Evolutionary conservation across 306 rosid species (phyloP).

Genomic region (Ochetophila trinervis): DNA sequence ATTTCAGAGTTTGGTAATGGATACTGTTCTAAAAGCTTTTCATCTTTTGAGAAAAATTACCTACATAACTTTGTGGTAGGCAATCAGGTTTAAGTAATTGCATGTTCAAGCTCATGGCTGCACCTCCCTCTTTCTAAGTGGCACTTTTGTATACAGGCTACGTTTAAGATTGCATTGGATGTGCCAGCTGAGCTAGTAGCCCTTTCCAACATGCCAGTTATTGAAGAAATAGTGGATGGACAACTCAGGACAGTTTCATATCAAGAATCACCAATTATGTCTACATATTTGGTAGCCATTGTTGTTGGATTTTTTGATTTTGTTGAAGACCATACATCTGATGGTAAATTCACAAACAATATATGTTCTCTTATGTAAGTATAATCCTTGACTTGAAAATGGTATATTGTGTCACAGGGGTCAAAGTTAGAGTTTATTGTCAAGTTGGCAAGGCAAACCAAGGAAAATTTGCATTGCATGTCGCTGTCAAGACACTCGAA

Average conservation of each 20-base stretch:
- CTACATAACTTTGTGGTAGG: too few species aligned
- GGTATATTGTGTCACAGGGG: constrained; percentile 46
- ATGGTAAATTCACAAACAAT: constrained; percentile 48
- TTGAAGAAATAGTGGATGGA: constrained; percentile 64
- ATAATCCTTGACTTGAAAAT: constrained; percentile 6
- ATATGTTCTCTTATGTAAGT: constrained; percentile 9
- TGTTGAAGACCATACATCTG: constrained; percentile 83
- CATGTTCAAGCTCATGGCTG: not conserved
- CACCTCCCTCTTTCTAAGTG: not conserved
- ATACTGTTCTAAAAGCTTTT: not conserved
- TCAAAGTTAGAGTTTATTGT: constrained; percentile 87
- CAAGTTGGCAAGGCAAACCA: constrained; percentile 84
- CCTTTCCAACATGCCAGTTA: constrained; percentile 93
- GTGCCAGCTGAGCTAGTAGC: constrained; percentile 76
- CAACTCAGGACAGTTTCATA: constrained; percentile 59
- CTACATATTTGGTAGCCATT: constrained; percentile 88
- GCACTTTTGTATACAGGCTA: constrained; percentile 61
- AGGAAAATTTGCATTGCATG: constrained; percentile 83
- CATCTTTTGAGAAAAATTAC: too few species aligned
- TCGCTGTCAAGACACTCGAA: constrained; percentile 75
- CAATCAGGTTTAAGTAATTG: not conserved
- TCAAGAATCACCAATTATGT: constrained; percentile 88
- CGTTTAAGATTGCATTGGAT: constrained; percentile 80
- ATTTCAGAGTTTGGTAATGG: too few species aligned
- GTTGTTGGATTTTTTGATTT: constrained; percentile 89